phyloP scores from a whole-genome alignment of 176 grass and related monocot genomes.

The Bonia amplexicaulis region DNA sequence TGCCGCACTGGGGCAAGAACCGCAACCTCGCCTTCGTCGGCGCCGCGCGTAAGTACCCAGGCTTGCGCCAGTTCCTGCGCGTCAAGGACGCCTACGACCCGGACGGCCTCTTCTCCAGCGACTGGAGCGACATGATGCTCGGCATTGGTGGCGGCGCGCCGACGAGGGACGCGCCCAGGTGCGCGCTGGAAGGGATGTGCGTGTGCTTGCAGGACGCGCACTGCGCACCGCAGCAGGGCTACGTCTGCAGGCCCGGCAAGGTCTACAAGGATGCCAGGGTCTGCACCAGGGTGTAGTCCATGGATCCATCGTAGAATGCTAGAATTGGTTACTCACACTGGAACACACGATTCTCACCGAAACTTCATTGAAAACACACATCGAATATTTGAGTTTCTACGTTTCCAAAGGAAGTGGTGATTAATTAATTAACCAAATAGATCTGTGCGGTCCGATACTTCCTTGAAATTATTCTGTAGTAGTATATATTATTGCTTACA shows the following conservation, averaged over 20 bases:
- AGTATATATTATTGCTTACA: too few relatives aligned
- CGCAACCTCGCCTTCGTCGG: constrained; percentile 58
- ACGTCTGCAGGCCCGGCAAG: constrained; percentile 47
- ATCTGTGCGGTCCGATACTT: too few relatives aligned
- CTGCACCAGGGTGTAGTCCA: constrained; percentile 33
- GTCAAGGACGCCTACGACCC: constrained; percentile 51
- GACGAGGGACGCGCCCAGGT: constrained; percentile 26
- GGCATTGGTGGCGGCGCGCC: constrained; percentile 28
- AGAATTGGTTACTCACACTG: not conserved
- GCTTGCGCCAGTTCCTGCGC: constrained; percentile 5
- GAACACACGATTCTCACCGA: not conserved
- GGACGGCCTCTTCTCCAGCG: constrained; percentile 48
- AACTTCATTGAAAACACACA: too few relatives aligned
- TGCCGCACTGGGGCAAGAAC: constrained; percentile 84
- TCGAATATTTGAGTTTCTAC: too few relatives aligned
- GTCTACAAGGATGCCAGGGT: constrained; percentile 54
- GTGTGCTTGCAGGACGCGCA: constrained; percentile 54
- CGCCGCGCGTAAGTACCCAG: constrained; percentile 29
- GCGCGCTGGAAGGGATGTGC: constrained; percentile 64
- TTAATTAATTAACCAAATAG: too few relatives aligned
- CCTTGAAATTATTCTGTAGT: too few relatives aligned
- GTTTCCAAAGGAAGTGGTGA: too few relatives aligned
- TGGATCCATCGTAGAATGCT: not conserved
- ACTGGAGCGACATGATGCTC: constrained; percentile 61
- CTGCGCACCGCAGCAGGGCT: constrained; percentile 60